Evolutionary conservation across 805 yeast species (phyloP).

Genomic region (Aciculoconidium aculeatum): DNA sequence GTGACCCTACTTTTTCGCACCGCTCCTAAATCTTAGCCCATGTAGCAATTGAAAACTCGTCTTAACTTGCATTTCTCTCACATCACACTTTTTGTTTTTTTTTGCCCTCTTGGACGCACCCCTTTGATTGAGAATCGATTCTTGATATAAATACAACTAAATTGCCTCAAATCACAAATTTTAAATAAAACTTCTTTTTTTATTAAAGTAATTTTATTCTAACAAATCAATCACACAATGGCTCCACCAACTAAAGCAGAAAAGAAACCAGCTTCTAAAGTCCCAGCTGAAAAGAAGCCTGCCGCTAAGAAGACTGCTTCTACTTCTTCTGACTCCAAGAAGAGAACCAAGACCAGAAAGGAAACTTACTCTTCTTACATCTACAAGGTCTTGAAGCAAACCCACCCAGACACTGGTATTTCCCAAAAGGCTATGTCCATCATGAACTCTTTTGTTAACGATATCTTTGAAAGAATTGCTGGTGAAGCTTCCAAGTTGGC

Average conservation of each 20-base stretch:
- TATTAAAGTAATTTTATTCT: conserved; percentile 1
- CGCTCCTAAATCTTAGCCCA: too few relatives aligned
- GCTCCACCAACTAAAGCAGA: conserved; percentile 41
- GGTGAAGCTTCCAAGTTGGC: conserved; percentile 97
- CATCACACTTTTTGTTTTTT: too few relatives aligned
- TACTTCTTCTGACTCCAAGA: conserved; percentile 72
- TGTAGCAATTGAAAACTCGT: too few relatives aligned
- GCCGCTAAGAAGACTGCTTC: conserved; percentile 88
- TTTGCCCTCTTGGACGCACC: too few relatives aligned
- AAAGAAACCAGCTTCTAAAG: conserved; percentile 88
- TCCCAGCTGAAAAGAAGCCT: conserved; percentile 94
- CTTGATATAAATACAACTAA: too few relatives aligned
- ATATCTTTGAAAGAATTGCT: conserved; percentile 97
- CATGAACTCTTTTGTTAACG: conserved; percentile 97
- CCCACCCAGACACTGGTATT: conserved; percentile 99
- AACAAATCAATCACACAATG: conserved; percentile 10
- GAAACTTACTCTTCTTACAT: conserved; percentile 97
- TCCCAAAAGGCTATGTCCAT: conserved; percentile 98
- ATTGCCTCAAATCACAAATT: conserved; percentile 3
- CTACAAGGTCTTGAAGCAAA: conserved; percentile 97
- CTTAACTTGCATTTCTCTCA: too few relatives aligned
- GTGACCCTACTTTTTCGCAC: too few relatives aligned
- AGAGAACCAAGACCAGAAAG: conserved; percentile 93
- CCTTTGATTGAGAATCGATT: too few relatives aligned
- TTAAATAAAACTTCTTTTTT: not conserved